Evolutionary conservation across 2,329 filamentous ascomycete genomes (phyloP).

Genomic region (Monilinia vaccinii-corymbosi): DNA sequence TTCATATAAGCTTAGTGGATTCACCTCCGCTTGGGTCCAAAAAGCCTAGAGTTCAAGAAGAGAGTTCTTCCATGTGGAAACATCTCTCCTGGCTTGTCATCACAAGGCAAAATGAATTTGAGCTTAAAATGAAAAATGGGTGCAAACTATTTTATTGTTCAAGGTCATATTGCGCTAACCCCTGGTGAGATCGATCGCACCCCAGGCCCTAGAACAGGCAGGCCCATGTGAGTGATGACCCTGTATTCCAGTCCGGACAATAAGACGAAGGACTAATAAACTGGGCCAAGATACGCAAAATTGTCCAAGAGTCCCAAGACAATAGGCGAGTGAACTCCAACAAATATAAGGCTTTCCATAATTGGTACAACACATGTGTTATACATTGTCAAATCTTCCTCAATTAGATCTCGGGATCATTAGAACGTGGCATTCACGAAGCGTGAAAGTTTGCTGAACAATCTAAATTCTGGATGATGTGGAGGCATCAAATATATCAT

Average conservation of each 20-base stretch:
- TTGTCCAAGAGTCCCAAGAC: too few species aligned
- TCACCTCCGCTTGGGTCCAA: background rate
- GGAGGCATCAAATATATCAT: slow-evolving; percentile 1
- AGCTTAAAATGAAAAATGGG: background rate
- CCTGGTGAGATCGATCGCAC: slow-evolving; percentile 6
- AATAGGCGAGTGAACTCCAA: background rate
- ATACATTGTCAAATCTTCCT: background rate
- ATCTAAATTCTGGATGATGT: background rate
- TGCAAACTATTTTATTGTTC: background rate
- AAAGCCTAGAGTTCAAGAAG: slow-evolving; percentile 1
- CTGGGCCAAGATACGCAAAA: too few species aligned
- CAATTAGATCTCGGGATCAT: background rate
- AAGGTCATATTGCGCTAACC: background rate
- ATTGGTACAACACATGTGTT: background rate
- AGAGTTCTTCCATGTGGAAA: background rate
- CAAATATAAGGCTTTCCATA: background rate
- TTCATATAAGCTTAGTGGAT: background rate
- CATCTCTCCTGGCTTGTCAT: slow-evolving; percentile 5
- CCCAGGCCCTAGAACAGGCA: too few species aligned
- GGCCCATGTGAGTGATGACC: background rate
- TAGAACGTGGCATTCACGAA: slow-evolving; percentile 8
- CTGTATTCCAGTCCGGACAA: too few species aligned
- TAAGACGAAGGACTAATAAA: too few species aligned
- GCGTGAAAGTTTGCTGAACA: background rate
- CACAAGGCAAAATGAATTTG: background rate